Percentiles rank a stretch among this genome's conserved stretches.
Conservation (phyloP, 768 basidiomycete species). For the Naganishia vishniacii region DNA sequence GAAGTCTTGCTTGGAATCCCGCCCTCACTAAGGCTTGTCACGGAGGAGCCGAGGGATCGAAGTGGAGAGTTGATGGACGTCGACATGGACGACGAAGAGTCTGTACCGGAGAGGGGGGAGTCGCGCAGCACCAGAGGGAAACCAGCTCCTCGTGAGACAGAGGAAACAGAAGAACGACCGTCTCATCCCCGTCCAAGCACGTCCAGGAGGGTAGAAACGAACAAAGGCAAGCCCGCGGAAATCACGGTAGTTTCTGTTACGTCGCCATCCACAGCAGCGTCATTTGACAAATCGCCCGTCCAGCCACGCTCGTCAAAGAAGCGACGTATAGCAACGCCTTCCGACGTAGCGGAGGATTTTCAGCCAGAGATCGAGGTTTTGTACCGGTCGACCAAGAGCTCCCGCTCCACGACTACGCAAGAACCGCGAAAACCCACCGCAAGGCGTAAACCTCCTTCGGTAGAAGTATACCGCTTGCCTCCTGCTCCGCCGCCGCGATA, state of each 20-base stretch:
- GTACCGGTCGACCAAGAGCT: not conserved
- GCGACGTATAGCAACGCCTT: not conserved
- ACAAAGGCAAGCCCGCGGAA: not conserved
- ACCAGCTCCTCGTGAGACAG: too few relatives aligned
- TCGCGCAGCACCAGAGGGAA: not conserved
- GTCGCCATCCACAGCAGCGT: not conserved
- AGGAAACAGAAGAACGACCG: not conserved
- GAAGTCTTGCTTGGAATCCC: not conserved
- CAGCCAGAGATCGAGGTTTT: not conserved
- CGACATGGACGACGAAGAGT: not conserved
- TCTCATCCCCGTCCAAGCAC: not conserved
- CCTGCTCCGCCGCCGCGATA: not conserved
- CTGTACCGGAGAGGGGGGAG: not conserved
- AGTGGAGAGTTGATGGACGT: too few relatives aligned
- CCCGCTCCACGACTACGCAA: not conserved
- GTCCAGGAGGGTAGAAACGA: not conserved
- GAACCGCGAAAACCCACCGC: not conserved
- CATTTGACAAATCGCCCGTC: not conserved
- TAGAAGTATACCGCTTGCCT: not conserved
- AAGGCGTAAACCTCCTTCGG: not conserved
- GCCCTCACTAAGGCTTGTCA: not conserved
- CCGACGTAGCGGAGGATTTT: not conserved
- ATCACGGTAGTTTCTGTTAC: not conserved
- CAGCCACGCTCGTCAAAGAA: not conserved
- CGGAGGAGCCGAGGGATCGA: not conserved